Conservation (phyloP, 164 flowering plant genomes). For the Chimonanthus praecox region DNA sequence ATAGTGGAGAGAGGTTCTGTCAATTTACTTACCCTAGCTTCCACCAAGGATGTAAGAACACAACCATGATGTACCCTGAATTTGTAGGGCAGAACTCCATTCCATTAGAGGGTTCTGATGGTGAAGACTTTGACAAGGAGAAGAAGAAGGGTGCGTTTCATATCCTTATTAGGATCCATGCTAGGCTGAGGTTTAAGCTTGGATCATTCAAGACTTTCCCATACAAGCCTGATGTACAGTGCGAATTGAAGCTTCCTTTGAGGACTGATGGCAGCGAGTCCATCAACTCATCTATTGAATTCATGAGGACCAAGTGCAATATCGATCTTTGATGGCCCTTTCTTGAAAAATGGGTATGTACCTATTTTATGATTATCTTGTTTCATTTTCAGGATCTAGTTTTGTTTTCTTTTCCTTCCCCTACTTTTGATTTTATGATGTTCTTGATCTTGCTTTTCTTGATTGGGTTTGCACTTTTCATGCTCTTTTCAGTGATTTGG, state of each 20-base stretch:
- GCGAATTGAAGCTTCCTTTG: slow-evolving; percentile 60
- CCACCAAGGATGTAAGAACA: slow-evolving; percentile 62
- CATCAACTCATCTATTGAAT: neutral
- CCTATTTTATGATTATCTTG: too few species aligned
- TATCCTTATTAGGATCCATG: slow-evolving; percentile 42
- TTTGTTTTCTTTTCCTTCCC: too few species aligned
- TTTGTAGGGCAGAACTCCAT: slow-evolving; percentile 31
- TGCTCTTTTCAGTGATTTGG: too few species aligned
- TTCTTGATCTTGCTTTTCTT: too few species aligned
- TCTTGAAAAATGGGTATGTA: too few species aligned
- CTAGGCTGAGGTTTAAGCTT: slow-evolving; percentile 44
- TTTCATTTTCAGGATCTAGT: too few species aligned
- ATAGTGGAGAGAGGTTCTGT: slow-evolving; percentile 37
- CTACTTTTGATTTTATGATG: too few species aligned
- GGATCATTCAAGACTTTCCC: slow-evolving; percentile 32
- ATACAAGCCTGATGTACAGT: slow-evolving; percentile 42
- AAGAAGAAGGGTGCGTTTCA: slow-evolving; percentile 30
- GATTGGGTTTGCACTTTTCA: too few species aligned
- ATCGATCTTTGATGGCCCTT: slow-evolving; percentile 16
- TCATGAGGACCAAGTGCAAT: slow-evolving; percentile 29
- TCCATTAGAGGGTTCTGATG: neutral
- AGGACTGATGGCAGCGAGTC: neutral
- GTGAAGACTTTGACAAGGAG: slow-evolving; percentile 12
- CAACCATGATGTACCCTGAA: slow-evolving; percentile 18
- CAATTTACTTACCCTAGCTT: slow-evolving; percentile 21